phyloP scores from a whole-genome alignment of 2,329 filamentous ascomycete species.

The Trichothecium roseum region DNA sequence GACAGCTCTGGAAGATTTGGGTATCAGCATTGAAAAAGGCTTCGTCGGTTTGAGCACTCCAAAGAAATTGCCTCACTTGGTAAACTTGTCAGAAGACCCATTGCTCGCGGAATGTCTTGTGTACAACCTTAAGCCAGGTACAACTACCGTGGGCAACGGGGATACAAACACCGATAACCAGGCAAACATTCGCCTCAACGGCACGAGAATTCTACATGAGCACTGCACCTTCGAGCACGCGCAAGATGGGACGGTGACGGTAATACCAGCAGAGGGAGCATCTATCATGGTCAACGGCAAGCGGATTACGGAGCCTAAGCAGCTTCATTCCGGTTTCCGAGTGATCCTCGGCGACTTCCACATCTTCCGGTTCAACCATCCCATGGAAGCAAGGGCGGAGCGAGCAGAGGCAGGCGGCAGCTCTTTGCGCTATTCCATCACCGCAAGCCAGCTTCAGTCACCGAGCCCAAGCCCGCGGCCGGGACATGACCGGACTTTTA shows the following conservation, averaged over 20 bases:
- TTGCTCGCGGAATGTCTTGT: slow-evolving; percentile 91
- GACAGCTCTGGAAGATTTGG: slow-evolving; percentile 86
- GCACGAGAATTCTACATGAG: slow-evolving; percentile 81
- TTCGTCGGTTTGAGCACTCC: slow-evolving; percentile 92
- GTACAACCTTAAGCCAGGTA: slow-evolving; percentile 94
- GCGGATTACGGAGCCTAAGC: slow-evolving; percentile 74
- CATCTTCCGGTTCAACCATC: slow-evolving; percentile 97
- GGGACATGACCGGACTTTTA: slow-evolving; percentile 69
- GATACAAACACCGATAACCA: slow-evolving; percentile 66
- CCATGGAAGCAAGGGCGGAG: slow-evolving; percentile 88
- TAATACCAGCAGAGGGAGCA: slow-evolving; percentile 82
- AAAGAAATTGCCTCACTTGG: slow-evolving; percentile 98
- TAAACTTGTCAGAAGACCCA: slow-evolving; percentile 93
- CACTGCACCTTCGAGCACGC: slow-evolving; percentile 90
- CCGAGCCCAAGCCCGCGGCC: slow-evolving; percentile 55
- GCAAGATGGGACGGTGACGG: slow-evolving; percentile 80
- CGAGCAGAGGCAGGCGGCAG: slow-evolving; percentile 72
- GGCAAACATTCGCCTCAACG: slow-evolving; percentile 87
- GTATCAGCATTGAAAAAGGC: slow-evolving; percentile 97
- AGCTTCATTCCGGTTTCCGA: slow-evolving; percentile 83
- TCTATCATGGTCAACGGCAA: slow-evolving; percentile 97
- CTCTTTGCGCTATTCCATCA: slow-evolving; percentile 72
- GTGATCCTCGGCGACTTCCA: slow-evolving; percentile 97
- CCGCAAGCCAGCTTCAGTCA: slow-evolving; percentile 48
- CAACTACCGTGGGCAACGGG: slow-evolving; percentile 88